Evolutionary conservation across 306 rosid species (phyloP), one percentile per base, ranked within the genome.

Genomic region (Prunus salicina): DNA sequence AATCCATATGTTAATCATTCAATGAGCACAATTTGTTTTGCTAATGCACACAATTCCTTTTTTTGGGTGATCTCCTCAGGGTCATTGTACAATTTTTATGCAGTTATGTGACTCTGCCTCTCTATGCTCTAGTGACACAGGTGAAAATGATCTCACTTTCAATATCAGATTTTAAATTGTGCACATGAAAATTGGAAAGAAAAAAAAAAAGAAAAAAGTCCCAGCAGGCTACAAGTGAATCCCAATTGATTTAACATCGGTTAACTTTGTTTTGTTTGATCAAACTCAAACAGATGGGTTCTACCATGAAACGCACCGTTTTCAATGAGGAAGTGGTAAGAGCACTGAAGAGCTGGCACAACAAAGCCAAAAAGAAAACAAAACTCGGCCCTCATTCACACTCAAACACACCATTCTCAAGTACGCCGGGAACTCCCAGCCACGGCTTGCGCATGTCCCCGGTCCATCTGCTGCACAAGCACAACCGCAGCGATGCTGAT

Each of bases 71-170:
- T 73, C 78, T 85, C 64, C 88, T 10, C 92, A 93, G 97, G 90
- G 81, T 90, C 64, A n/a, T 88, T 62, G 63, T 86, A 64, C 96
- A 91, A 74, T 19, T 91, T 81, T 52, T 93, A 3, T 91, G 97
- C 87, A 94, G 97, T 67, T 94, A 94, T 69, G 92, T 83, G 78
- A 94, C 97, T 47, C 72, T 94, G 68, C 98, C 98, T 61, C 95
- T 92, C 64, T 94, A 94, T 75, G 98, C 97, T 69, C 82, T 94
- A 60, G 98, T 94, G 10, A 94, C 97, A 56, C 98, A 91, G 90
- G 98, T 91, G 24, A 85, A 66, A 70, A 25, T 28, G 16, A 7
- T 14, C 30, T 13, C 9, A 45, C 41, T 22, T 66, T 34, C n/a
- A 74, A 63, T 25, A 47, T 47, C 41, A 18, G 5, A 12, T 52